phyloP scores from a whole-genome alignment of 1,139 yeast genomes.

The Sugiyamaella xylanicola region DNA sequence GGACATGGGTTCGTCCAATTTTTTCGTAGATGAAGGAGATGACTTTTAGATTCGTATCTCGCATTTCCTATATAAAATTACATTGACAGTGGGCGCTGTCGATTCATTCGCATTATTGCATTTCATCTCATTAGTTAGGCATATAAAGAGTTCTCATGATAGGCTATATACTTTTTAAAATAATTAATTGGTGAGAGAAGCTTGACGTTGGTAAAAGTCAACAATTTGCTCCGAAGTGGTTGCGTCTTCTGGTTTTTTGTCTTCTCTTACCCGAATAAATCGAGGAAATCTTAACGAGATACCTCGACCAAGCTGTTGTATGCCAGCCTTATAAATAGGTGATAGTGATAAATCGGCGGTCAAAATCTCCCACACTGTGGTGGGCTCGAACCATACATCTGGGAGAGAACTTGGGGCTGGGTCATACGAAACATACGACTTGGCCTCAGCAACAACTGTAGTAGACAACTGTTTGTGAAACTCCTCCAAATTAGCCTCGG shows the following conservation, averaged over 20 bases:
- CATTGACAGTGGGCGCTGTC: too few species aligned
- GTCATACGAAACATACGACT: conserved; percentile 71
- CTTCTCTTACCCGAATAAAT: conserved; percentile 81
- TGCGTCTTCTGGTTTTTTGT: conserved; percentile 85
- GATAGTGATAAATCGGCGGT: conserved; percentile 93
- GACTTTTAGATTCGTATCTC: conserved; percentile 14
- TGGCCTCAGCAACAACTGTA: conserved; percentile 68
- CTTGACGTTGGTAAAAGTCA: conserved; percentile 83
- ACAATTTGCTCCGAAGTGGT: conserved; percentile 88
- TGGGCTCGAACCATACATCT: conserved; percentile 97
- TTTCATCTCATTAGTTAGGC: too few species aligned
- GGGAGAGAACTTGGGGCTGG: conserved; percentile 59
- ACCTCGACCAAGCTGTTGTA: conserved; percentile 77
- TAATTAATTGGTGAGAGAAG: conserved; percentile 38
- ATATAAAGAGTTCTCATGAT: too few species aligned
- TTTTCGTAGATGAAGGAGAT: conserved; percentile 28
- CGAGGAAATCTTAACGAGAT: conserved; percentile 91
- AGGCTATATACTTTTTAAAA: too few species aligned
- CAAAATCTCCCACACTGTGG: conserved; percentile 81
- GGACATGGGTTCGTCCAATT: conserved; percentile 23
- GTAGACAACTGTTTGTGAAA: conserved; percentile 65
- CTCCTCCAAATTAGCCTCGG: conserved; percentile 73
- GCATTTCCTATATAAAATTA: too few species aligned
- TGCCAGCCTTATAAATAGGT: conserved; percentile 91
- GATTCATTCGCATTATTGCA: neutral